Conservation (phyloP, 169 alveolate species). For the Eimeria sp. region DNA sequence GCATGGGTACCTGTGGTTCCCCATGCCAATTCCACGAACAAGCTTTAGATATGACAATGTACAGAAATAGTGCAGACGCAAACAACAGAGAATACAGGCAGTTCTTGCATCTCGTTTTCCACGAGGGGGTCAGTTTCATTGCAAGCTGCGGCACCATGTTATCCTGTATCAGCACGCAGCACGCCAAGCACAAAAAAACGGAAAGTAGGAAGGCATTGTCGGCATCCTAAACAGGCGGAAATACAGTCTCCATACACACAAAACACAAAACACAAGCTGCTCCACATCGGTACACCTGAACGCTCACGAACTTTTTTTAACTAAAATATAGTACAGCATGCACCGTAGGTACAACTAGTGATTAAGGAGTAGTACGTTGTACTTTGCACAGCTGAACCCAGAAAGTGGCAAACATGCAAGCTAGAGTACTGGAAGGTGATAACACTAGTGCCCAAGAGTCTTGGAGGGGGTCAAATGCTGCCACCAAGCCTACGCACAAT, state of each 20-base stretch:
- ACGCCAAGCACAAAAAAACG: neutral
- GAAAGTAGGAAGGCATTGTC: neutral
- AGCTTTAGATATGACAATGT: neutral
- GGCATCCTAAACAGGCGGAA: neutral
- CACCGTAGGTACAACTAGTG: neutral
- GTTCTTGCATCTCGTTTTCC: neutral
- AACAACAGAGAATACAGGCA: conserved; percentile 25
- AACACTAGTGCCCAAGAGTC: neutral
- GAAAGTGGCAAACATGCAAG: neutral
- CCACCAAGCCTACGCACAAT: neutral
- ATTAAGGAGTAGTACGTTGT: neutral
- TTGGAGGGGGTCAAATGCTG: neutral
- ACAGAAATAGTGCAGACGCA: conserved; percentile 2
- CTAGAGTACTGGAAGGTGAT: neutral
- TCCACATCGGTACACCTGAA: neutral
- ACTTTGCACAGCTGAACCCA: neutral
- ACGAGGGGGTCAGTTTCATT: neutral
- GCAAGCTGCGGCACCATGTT: neutral
- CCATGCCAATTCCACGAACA: conserved; percentile 55
- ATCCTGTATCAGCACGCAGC: neutral
- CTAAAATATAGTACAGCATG: neutral
- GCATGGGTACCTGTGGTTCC: conserved; percentile 58
- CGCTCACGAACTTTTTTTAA: neutral
- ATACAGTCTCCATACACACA: neutral
- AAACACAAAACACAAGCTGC: conserved; percentile 3